Conservation (phyloP, 1,139 yeast species). For the Taphrina deformans region DNA sequence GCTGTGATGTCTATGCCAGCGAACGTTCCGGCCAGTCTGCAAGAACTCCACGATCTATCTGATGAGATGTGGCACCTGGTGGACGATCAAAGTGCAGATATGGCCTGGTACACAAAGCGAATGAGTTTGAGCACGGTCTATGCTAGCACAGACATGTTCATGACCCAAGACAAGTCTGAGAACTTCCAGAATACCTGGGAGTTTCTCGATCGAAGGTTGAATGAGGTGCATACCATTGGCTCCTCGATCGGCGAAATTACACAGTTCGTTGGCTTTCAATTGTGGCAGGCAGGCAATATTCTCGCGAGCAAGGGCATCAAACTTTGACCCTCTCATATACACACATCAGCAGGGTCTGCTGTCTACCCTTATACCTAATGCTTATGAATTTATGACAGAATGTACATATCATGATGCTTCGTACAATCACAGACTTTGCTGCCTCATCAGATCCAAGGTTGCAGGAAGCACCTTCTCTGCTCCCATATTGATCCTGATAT, state of each 20-base stretch:
- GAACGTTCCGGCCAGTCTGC: conserved; percentile 54
- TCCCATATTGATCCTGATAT: conserved; percentile 27
- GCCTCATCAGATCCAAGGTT: not conserved
- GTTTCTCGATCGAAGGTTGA: conserved; percentile 64
- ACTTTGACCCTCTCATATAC: not conserved
- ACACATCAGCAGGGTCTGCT: not conserved
- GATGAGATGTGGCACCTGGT: conserved; percentile 82
- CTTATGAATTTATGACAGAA: not conserved
- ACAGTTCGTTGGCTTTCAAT: conserved; percentile 66
- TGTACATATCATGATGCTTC: not conserved
- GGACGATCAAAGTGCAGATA: conserved; percentile 79
- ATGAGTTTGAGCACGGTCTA: conserved; percentile 67
- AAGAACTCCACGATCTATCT: conserved; percentile 69
- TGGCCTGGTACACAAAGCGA: conserved; percentile 91
- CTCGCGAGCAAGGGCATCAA: conserved; percentile 26
- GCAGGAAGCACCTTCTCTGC: conserved; percentile 21
- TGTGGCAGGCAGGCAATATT: conserved; percentile 28
- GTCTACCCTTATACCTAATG: not conserved
- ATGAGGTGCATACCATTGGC: conserved; percentile 58
- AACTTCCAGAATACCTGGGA: conserved; percentile 59
- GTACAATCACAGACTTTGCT: not conserved
- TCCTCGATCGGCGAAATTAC: conserved; percentile 61
- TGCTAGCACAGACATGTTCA: conserved; percentile 69
- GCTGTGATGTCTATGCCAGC: conserved; percentile 58
- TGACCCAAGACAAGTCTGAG: conserved; percentile 71